These are phyloP conservation scores for Caulochytrium protostelioides DNA, from an alignment of 371 early-diverging fungal species.

Conservation along the genomic window DNA sequence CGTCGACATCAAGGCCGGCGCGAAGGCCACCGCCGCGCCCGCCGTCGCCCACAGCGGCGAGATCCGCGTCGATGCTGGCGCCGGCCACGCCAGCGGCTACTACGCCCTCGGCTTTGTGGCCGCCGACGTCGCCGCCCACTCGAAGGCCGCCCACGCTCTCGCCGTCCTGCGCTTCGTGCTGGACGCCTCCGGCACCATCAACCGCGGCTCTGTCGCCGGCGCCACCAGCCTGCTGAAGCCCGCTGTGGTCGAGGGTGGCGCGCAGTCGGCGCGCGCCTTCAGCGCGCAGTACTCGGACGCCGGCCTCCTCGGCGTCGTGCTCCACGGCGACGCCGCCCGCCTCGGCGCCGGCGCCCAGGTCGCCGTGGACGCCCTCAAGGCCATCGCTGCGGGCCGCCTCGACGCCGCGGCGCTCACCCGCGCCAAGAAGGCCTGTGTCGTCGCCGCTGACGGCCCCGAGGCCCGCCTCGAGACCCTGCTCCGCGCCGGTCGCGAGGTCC, in stretches of 20 bases:
- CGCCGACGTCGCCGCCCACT: slow-evolving; percentile 34
- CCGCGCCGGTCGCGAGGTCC: slow-evolving; percentile 25
- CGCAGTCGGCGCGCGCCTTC: slow-evolving; percentile 44
- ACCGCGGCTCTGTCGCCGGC: slow-evolving; percentile 36
- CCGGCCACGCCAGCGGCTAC: slow-evolving; percentile 21
- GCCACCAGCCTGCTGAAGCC: slow-evolving; percentile 50
- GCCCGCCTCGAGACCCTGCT: slow-evolving; percentile 39
- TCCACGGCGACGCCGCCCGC: slow-evolving; percentile 28
- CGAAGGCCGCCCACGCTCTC: slow-evolving; percentile 47
- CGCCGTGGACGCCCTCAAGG: slow-evolving; percentile 45
- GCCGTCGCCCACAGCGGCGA: slow-evolving; percentile 57
- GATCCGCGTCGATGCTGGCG: slow-evolving; percentile 39
- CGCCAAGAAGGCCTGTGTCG: slow-evolving; percentile 67
- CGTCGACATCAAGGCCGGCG: slow-evolving; percentile 9
- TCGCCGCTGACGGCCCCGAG: slow-evolving; percentile 41
- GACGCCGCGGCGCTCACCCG: slow-evolving; percentile 44
- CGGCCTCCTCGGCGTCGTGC: slow-evolving; percentile 69
- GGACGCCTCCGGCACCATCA: slow-evolving; percentile 48
- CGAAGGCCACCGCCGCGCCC: slow-evolving; percentile 19
- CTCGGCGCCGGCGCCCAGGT: slow-evolving; percentile 38
- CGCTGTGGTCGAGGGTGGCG: slow-evolving; percentile 38
- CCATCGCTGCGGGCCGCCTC: slow-evolving; percentile 34
- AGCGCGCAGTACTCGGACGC: slow-evolving; percentile 76
- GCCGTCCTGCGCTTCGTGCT: slow-evolving; percentile 59
- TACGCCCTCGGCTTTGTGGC: slow-evolving; percentile 64